A percentile compares a stretch with the other conserved stretches of the same genome.
Conservation (phyloP, 129 eudicot genomes). For the Tagetes erecta region DNA sequence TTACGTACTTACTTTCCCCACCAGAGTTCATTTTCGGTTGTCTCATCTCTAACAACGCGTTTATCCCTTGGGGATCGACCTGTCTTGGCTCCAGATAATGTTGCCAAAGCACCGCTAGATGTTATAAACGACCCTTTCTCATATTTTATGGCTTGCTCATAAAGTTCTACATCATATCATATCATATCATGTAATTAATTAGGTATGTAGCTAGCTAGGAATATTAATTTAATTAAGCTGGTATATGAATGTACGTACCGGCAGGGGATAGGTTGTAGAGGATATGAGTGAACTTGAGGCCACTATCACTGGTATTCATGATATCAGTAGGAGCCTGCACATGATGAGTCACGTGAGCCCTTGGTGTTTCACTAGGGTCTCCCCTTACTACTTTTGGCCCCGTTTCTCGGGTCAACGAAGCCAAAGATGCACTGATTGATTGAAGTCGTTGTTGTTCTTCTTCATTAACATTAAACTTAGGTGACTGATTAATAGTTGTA, state of each 20-base stretch:
- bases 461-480: conserved; percentile 23
- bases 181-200: too few relatives aligned
- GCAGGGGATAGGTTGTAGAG: conserved; percentile 93
- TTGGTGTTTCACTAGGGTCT: conserved; percentile 63
- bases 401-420: conserved; percentile 77
- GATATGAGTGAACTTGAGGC: conserved; percentile 81
- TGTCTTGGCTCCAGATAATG: conserved; percentile 88
- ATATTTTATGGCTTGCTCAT: conserved; percentile 81
- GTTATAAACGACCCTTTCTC: conserved; percentile 91
- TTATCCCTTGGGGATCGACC: conserved; percentile 90
- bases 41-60: conserved; percentile 80
- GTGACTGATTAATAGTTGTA: conserved; percentile 2
- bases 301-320: conserved; percentile 63
- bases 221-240: too few relatives aligned
- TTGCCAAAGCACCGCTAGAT: conserved; percentile 79
- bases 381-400: conserved; percentile 92
- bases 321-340: conserved; percentile 32
- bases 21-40: conserved; percentile 76
- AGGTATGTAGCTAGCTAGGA: too few relatives aligned
- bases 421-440: conserved; percentile 89
- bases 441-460: conserved; percentile 78
- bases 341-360: conserved; percentile 46
- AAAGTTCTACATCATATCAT: conserved; percentile 45
- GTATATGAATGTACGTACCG: conserved; percentile 33
- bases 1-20: conserved; percentile 76